Base-by-base conservation (phyloP, 768 basidiomycete species). In the Podaxis sp. region DNA sequence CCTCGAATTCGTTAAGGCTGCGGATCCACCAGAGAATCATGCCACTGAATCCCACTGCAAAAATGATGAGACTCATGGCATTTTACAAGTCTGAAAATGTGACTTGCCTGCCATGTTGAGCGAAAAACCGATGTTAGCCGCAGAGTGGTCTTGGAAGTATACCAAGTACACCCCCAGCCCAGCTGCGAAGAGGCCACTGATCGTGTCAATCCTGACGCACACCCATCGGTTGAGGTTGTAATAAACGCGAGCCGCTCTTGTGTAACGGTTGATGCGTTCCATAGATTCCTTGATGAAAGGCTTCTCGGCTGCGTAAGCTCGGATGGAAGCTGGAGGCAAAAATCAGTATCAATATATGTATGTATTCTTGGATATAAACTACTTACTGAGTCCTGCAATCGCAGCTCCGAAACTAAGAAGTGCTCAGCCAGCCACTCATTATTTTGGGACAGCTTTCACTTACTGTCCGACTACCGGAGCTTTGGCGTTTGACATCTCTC, bases 271-370 rank as follows among this genome's bases (percentile, higher is more conserved):
- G 42, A 88, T 83, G 6, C 82, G 78, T n/a, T 72, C 65, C 59
- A 80, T 69, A 8, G 82, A 79, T 64, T 82, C 74, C 58, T 65
- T 60, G 60, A 71, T 79, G 74, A 81, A 86, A 3, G 72, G 64
- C 44, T 78, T 72, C 73, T 88, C 79, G 12, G 84, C 84, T 2
- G 82, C 82, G 68, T 86, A 90, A 2, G 87, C 88, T 28, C 87
- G 77, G 61, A 90, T 84, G 9, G 86, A 80, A n/a, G 73, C 80
- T 80, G 56, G 26, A 38, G 15, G 44, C 24, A 39, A 48, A 19
- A 56, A 36, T 36, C 46, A 66, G 44, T 19, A 46, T 11, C 9
- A 8, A 52, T 48, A 17, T 39, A 19, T 8, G 26, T 4, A 11
- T 7, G 11, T 7, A 36, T 28, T 28, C 19, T 52, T 22, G 28